Conservation (phyloP, 306 rosid genomes). For the Vachellia pachyceras region DNA sequence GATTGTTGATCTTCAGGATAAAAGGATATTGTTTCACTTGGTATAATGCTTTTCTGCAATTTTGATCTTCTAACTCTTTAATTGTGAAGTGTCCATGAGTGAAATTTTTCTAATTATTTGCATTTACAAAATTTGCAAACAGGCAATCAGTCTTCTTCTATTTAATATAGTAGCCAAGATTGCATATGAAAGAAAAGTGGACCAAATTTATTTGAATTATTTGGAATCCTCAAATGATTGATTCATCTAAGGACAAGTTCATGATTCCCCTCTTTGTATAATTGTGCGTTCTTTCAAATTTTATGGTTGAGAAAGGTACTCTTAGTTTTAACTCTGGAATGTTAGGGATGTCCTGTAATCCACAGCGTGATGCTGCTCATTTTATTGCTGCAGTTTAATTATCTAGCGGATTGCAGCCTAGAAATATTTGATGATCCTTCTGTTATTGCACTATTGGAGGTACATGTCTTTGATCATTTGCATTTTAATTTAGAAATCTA, state of each 20-base stretch:
- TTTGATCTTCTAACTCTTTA: not conserved
- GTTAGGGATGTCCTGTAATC: conserved; percentile 19
- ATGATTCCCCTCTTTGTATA: not conserved
- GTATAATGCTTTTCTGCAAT: not conserved
- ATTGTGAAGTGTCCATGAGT: too few relatives aligned
- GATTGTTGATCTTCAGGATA: not conserved
- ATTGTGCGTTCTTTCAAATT: not conserved
- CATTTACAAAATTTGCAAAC: not conserved
- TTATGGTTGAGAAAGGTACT: not conserved
- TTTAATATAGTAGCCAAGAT: not conserved
- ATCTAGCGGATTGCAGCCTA: conserved; percentile 85
- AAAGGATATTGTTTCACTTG: not conserved
- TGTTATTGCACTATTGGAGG: conserved; percentile 79
- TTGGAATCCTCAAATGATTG: not conserved
- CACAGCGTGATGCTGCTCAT: conserved; percentile 26
- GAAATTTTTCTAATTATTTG: not conserved
- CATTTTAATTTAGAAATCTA: conserved; percentile 31
- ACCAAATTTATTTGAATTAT: not conserved
- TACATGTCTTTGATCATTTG: conserved; percentile 39
- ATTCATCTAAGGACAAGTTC: not conserved
- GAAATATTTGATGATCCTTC: conserved; percentile 94
- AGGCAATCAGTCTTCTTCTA: not conserved
- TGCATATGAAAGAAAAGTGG: not conserved
- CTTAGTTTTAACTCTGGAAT: conserved; percentile 29
- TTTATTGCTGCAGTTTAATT: conserved; percentile 71